Evolutionary conservation across 2,329 filamentous ascomycete genomes (phyloP), one percentile per base, ranked within the genome.

Genomic region (Aureobasidium sp.): DNA sequence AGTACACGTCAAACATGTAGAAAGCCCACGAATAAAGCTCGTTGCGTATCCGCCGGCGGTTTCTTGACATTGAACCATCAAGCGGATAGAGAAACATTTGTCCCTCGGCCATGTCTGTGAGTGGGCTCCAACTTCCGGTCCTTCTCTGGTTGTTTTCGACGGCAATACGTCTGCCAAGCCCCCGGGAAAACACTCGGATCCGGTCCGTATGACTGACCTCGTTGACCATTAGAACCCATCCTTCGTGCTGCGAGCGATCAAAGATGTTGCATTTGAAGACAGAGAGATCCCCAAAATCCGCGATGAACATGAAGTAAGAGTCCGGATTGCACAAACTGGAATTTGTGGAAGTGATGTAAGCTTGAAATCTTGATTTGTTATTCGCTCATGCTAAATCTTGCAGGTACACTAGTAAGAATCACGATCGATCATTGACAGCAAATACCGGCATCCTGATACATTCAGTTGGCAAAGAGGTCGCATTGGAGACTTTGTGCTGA

Each of bases 281-380:
- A 84, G 86, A n/a, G 88, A 89, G 8, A 76, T 90, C 62, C 90
- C 90, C 39, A 74, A 82, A 62, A 77, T 93, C 67, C 74, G 82
- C 64, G 64, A 67, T 45, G 80, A 83, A 14, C 82, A 90, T 77
- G 86, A 92, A 73, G 89, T 93, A 65, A 82, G 92, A 68, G 85
- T 94, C 61, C 85, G 87, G 70, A 80, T 92, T 67, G 87, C 87
- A 77, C 92, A 88, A 78, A 94, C 90, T 1, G 90, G 90, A 68
- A 92, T 94, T 75, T 94, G 90, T 78, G 90, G 90, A 62, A 91
- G 87, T 63, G 90, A 94, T 76, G 88, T 90, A 29, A 44, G 45
- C 14, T 57, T 25, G 22, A 45, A 31, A 6, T n/a, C 2, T 41
- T 17, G 12, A 25, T 3, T 2, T 7, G 9, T 51, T 22, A 11